Conservation (phyloP, 2,329 filamentous ascomycete species). For the Stemphylium vesicarium region DNA sequence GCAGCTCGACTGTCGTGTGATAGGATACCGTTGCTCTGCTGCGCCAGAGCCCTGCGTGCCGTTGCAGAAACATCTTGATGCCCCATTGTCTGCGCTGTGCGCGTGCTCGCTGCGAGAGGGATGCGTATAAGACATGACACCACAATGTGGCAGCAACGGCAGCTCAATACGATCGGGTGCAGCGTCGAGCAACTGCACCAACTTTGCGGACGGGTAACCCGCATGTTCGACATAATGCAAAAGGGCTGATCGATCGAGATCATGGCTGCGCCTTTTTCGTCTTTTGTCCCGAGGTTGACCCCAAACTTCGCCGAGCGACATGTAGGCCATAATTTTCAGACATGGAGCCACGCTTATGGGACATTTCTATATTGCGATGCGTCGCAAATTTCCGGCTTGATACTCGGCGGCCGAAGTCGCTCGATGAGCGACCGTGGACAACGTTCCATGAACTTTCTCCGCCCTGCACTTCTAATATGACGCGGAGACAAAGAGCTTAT, state of each 20-base stretch:
- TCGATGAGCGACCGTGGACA: neutral
- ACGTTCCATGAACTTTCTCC: neutral
- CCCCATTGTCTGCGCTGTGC: neutral
- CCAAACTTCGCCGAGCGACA: slow-evolving; percentile 1
- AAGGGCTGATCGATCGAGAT: slow-evolving; percentile 13
- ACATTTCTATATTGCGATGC: too few species aligned
- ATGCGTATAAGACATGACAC: slow-evolving; percentile 9
- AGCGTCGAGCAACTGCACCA: too few species aligned
- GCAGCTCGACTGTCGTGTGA: slow-evolving; percentile 10
- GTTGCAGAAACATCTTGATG: slow-evolving; percentile 1
- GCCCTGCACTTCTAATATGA: neutral
- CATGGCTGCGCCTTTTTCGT: slow-evolving; percentile 8
- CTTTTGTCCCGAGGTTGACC: slow-evolving; percentile 6
- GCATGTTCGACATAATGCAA: neutral
- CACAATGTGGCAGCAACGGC: neutral
- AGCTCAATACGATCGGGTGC: neutral
- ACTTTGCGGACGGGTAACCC: neutral
- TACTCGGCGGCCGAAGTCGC: too few species aligned
- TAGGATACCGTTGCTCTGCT: slow-evolving; percentile 5
- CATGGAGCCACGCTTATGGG: neutral
- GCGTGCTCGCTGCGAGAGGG: neutral
- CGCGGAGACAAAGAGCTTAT: neutral
- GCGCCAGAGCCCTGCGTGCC: slow-evolving; percentile 11
- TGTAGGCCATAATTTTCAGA: neutral
- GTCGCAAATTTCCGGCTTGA: too few species aligned